Base-by-base conservation (phyloP, 305 asterid species). In the Fraxinus albicans region DNA sequence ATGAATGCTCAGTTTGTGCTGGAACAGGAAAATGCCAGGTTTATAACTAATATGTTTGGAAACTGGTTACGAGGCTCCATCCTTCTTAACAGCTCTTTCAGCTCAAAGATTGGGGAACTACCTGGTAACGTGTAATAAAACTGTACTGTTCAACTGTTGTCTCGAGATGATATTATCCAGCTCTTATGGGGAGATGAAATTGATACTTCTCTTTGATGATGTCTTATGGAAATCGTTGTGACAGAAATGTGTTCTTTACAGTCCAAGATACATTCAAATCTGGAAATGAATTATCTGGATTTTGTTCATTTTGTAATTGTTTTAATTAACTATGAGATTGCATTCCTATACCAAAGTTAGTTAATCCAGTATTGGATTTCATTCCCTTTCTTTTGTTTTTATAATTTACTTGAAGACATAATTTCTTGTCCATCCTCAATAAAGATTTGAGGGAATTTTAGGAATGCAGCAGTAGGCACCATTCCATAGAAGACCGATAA, bases 1-100 rank as follows among this genome's bases (percentile, higher is more conserved):
- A 93, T 21, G 98, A 97, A 87, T 97, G 98, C 88, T 90, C 97
- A 3, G 94, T 94, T 58, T 97, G 99, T 88, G 93, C 93, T 29
- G 98, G 98, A 85, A 95, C 98, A 9, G 97, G 98, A 79, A 95
- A 94, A 84, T 97, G 99, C 76, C 90, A 29, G 63, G 88, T 90
- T 74, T 90, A 90, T 86, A 84, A 86, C 79, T 88, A 84, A 84
- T 8, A 15, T 53, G 44, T 17, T 35, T 73, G 77, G 23, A 33
- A 31, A 15, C 42, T 19, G 44, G 23, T 31, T 33, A 34, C 3
- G 29, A 34, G 47, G 47, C 77, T 17, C 47, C 12, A 2, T 15
- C 27, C 77, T 33, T 33, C 76, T n/a, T 6, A 29, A 12, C 5
- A 33, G 25, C 47, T 73, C 77, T 72, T 34, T 72, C 47, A 33